Conservation (phyloP, 2,329 filamentous ascomycete genomes). For the Penicillium thymicola region DNA sequence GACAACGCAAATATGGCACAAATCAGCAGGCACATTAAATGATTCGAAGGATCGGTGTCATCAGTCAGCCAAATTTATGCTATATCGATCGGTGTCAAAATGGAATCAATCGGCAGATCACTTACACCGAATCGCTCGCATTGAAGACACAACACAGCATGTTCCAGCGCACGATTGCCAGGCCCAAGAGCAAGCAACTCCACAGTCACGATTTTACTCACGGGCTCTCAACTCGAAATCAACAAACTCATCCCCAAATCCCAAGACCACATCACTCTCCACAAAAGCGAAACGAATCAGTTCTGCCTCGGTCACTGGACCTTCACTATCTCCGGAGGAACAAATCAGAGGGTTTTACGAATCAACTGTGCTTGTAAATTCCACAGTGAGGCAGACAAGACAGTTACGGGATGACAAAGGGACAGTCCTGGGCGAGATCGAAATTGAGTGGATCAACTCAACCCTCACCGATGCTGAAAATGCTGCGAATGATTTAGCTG, state of each 20-base stretch:
- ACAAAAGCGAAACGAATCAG: neutral
- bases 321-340: neutral
- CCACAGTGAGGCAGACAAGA: constrained; percentile 4
- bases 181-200: neutral
- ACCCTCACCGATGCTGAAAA: constrained; percentile 34
- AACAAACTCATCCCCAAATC: neutral
- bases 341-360: constrained; percentile 10
- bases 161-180: neutral
- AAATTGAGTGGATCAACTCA: constrained; percentile 24
- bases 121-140: neutral
- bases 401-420: constrained; percentile 8
- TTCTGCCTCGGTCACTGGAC: neutral
- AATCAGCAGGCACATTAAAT: constrained; percentile 10
- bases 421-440: constrained; percentile 18
- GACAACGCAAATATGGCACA: constrained; percentile 13
- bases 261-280: neutral
- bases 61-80: constrained; percentile 8
- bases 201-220: constrained; percentile 1
- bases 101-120: constrained; percentile 12
- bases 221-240: neutral
- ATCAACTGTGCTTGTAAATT: constrained; percentile 3
- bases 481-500: constrained; percentile 30
- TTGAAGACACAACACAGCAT: neutral
- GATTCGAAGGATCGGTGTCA: constrained; percentile 11
- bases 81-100: constrained; percentile 9